Evolutionary conservation across 2,329 filamentous ascomycete species (phyloP).

Genomic region (Cylindrodendrum hubeiense): DNA sequence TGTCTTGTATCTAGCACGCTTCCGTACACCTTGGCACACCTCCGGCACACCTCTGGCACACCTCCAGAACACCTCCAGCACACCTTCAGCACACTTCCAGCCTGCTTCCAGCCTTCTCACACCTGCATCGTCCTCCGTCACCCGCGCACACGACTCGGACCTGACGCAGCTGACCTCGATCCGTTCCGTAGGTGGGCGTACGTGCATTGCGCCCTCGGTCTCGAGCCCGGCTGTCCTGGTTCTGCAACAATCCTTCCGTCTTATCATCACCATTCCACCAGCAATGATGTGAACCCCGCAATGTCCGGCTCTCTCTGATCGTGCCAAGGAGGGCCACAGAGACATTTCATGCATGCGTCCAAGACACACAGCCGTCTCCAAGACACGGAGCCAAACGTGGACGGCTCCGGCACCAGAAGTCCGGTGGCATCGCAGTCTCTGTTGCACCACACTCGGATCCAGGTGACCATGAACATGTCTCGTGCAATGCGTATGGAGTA

Average conservation of each 20-base stretch:
- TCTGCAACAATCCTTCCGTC: neutral
- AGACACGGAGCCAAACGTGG: conserved; percentile 45
- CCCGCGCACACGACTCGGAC: conserved; percentile 11
- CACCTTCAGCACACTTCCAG: conserved; percentile 13
- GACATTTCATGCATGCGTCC: conserved; percentile 28
- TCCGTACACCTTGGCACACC: neutral
- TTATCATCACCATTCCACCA: neutral
- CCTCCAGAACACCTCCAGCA: too few species aligned
- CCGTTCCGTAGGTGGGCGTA: neutral
- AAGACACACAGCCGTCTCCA: conserved; percentile 39
- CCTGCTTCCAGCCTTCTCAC: too few species aligned
- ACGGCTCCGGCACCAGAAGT: conserved; percentile 38
- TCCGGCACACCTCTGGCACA: too few species aligned
- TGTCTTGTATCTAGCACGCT: conserved; percentile 16
- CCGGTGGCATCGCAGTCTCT: conserved; percentile 33
- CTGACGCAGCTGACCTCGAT: conserved; percentile 21
- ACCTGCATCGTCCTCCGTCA: neutral
- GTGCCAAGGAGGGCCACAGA: conserved; percentile 3
- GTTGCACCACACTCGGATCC: conserved; percentile 40
- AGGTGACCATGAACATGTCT: conserved; percentile 43
- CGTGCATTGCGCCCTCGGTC: conserved; percentile 1
- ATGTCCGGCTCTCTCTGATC: conserved; percentile 36
- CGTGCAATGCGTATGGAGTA: conserved; percentile 31
- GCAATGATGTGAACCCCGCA: conserved; percentile 27
- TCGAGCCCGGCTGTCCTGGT: neutral